A percentile compares a stretch with the other conserved stretches of the same genome.
Evolutionary conservation across 257 asterid genomes (phyloP).

Genomic region (Jaltomata sinuosa): DNA sequence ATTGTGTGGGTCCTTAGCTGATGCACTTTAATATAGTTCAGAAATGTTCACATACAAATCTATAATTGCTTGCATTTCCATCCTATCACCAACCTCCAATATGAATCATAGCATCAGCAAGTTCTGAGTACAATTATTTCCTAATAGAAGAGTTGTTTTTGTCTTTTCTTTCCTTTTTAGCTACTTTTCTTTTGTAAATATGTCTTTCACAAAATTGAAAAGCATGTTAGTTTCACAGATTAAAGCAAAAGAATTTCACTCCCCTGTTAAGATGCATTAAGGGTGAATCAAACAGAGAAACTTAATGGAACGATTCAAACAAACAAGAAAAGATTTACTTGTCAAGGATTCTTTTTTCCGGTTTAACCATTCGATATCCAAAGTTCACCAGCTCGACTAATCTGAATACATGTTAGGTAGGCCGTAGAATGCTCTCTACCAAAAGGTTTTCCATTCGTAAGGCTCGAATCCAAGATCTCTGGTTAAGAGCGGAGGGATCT

Average conservation of each 20-base stretch:
- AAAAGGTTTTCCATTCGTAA: background rate
- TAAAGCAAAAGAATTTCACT: background rate
- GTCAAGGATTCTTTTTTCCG: background rate
- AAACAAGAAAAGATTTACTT: background rate
- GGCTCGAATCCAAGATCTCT: background rate
- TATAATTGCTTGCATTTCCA: background rate
- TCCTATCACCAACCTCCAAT: constrained; percentile 3
- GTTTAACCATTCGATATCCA: background rate
- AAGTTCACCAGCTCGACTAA: background rate
- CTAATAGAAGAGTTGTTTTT: background rate
- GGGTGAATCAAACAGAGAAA: background rate
- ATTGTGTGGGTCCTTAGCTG: constrained; percentile 14
- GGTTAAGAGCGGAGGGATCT: background rate
- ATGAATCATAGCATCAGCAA: background rate
- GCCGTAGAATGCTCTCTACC: background rate
- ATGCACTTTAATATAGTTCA: constrained; percentile 21
- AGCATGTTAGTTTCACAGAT: background rate
- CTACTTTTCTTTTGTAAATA: background rate
- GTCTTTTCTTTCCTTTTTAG: background rate
- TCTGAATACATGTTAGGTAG: background rate
- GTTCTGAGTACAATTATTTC: background rate
- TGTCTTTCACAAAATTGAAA: background rate
- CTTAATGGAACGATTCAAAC: background rate
- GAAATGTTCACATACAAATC: background rate
- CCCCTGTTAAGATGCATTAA: background rate